Evolutionary conservation across 768 basidiomycete genomes (phyloP).

Genomic region (Boletus rubropictus): DNA sequence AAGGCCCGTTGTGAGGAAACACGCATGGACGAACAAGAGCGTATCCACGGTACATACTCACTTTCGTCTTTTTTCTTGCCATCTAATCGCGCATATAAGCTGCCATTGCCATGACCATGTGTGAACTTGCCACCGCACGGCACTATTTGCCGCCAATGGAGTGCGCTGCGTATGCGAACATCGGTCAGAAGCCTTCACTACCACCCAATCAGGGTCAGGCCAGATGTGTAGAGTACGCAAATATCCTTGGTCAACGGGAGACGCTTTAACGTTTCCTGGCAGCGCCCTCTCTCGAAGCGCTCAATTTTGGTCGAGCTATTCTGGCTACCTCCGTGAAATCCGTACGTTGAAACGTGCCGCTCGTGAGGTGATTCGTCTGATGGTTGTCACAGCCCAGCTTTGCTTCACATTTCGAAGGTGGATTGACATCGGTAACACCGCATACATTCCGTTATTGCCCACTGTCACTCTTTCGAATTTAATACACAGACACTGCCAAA

Average conservation of each 20-base stretch:
- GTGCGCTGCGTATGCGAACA: conserved; percentile 35
- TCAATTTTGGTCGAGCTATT: conserved; percentile 83
- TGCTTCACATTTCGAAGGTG: conserved; percentile 70
- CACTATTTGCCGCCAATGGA: conserved; percentile 65
- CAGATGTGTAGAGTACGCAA: conserved; percentile 47
- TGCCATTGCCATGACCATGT: conserved; percentile 73
- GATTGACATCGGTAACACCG: conserved; percentile 61
- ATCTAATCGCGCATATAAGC: conserved; percentile 39
- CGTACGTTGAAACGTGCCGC: conserved; percentile 43
- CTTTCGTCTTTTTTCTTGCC: neutral
- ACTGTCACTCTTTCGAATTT: conserved; percentile 5
- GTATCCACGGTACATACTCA: conserved; percentile 62
- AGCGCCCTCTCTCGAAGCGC: conserved; percentile 74
- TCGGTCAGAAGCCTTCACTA: conserved; percentile 1
- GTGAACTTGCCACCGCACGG: conserved; percentile 70
- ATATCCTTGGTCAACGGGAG: neutral
- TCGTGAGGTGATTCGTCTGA: conserved; percentile 14
- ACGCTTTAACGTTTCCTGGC: conserved; percentile 1
- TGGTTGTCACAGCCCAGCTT: conserved; percentile 52
- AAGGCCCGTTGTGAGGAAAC: conserved; percentile 48
- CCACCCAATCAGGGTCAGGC: conserved; percentile 31
- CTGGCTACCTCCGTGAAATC: conserved; percentile 74
- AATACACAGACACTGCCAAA: conserved; percentile 50
- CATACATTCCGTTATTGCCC: conserved; percentile 5
- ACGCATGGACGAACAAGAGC: conserved; percentile 54